Evolutionary conservation across 202 grass and related monocot species (phyloP).

Genomic region (Schoenoplectus triqueter): DNA sequence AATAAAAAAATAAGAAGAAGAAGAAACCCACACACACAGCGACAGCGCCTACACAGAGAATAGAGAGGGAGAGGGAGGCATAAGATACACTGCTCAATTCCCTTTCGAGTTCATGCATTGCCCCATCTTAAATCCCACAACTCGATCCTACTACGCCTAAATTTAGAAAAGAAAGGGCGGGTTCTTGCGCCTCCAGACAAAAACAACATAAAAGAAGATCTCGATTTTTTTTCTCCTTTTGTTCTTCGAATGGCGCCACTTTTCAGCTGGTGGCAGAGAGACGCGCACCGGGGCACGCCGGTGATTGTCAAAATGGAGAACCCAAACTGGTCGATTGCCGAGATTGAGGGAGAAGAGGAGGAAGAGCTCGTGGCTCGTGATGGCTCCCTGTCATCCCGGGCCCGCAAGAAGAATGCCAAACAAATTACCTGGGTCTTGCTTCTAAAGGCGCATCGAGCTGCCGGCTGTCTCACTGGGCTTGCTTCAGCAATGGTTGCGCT

Average conservation of each 20-base stretch:
- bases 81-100: slow-evolving; percentile 9
- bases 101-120: slow-evolving; percentile 33
- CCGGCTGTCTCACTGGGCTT: slow-evolving; percentile 76
- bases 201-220: slow-evolving; percentile 33
- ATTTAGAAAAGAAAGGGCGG: slow-evolving; percentile 46
- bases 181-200: slow-evolving; percentile 33
- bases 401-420: slow-evolving; percentile 84
- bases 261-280: slow-evolving; percentile 65
- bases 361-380: slow-evolving; percentile 21
- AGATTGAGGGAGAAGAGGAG: slow-evolving; percentile 47
- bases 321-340: slow-evolving; percentile 81
- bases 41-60: neutral
- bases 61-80: neutral
- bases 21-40: neutral
- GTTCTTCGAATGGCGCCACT: slow-evolving; percentile 70
- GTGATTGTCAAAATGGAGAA: slow-evolving; percentile 96
- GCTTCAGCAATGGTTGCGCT: slow-evolving; percentile 69
- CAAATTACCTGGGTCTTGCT: slow-evolving; percentile 98
- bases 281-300: slow-evolving; percentile 69
- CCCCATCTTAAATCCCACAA: neutral
- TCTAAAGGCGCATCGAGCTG: slow-evolving; percentile 89
- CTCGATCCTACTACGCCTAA: slow-evolving; percentile 3
- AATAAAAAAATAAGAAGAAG: neutral
- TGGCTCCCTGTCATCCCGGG: slow-evolving; percentile 29
- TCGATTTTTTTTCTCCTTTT: slow-evolving; percentile 34